A percentile compares a stretch with the other conserved stretches of the same genome.
Evolutionary conservation across 164 flowering plant genomes (phyloP).

Genomic region (Litsea cubeba): DNA sequence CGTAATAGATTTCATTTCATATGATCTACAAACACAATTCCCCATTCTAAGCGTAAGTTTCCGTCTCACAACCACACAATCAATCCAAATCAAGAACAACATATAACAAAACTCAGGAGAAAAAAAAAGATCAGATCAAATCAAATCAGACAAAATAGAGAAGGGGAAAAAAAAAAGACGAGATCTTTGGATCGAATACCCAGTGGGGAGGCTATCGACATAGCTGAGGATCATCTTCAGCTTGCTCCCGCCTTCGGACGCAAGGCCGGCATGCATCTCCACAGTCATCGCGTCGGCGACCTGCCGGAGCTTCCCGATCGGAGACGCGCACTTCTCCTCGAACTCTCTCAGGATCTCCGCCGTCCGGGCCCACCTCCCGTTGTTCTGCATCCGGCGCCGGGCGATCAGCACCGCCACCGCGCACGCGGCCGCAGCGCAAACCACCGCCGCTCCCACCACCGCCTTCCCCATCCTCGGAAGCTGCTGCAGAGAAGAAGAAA

Average conservation of each 20-base stretch:
- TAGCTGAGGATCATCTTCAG: slow-evolving; percentile 95
- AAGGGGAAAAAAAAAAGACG: background rate
- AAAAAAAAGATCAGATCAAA: too few species aligned
- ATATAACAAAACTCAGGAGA: too few species aligned
- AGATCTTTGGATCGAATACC: slow-evolving; percentile 32
- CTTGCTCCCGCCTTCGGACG: slow-evolving; percentile 90
- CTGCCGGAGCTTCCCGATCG: slow-evolving; percentile 56
- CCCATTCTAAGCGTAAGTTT: too few species aligned
- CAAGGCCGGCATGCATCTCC: slow-evolving; percentile 97
- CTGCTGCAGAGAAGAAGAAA: too few species aligned
- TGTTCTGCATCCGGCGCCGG: slow-evolving; percentile 50
- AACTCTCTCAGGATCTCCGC: slow-evolving; percentile 64
- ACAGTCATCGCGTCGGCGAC: slow-evolving; percentile 91
- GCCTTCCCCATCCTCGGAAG: slow-evolving; percentile 18
- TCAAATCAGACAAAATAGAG: too few species aligned
- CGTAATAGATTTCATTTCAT: too few species aligned
- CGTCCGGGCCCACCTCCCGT: slow-evolving; percentile 54
- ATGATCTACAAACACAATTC: too few species aligned
- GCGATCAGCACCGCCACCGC: slow-evolving; percentile 71
- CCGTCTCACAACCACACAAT: too few species aligned
- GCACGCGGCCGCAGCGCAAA: slow-evolving; percentile 72
- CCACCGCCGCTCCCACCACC: slow-evolving; percentile 64
- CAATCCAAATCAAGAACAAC: too few species aligned
- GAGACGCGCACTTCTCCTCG: slow-evolving; percentile 68
- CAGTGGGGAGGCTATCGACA: slow-evolving; percentile 87